Conservation (phyloP, 2,329 filamentous ascomycete genomes). For the Gliomastix tumulicola region DNA sequence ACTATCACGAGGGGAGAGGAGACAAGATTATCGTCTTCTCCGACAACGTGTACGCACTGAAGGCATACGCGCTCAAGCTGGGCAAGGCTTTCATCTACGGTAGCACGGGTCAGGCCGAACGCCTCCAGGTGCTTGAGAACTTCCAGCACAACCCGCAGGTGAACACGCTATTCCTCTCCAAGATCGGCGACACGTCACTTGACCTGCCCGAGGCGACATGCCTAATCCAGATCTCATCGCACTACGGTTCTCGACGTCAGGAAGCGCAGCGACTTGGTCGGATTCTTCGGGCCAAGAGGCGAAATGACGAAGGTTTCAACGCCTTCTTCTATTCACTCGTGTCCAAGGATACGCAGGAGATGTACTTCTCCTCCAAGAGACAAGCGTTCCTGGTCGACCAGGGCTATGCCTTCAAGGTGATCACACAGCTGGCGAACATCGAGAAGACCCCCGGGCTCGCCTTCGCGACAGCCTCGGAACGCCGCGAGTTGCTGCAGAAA, state of each 20-base stretch:
- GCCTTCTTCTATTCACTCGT: constrained; percentile 98
- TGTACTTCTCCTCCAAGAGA: constrained; percentile 94
- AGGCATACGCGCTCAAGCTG: constrained; percentile 72
- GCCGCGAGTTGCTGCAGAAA: constrained; percentile 79
- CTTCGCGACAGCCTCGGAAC: constrained; percentile 72
- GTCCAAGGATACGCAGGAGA: constrained; percentile 94
- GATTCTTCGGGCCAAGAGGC: constrained; percentile 87
- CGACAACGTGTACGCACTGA: constrained; percentile 84
- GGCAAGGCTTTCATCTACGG: constrained; percentile 83
- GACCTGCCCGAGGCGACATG: constrained; percentile 91
- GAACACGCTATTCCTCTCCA: constrained; percentile 87
- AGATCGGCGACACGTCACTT: constrained; percentile 90
- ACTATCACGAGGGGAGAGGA: constrained; percentile 84
- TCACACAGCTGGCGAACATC: constrained; percentile 89
- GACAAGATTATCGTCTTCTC: constrained; percentile 97
- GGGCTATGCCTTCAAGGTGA: constrained; percentile 98
- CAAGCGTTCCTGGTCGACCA: constrained; percentile 97
- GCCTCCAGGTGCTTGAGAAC: constrained; percentile 76
- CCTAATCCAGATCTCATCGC: constrained; percentile 89
- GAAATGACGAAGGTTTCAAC: constrained; percentile 98
- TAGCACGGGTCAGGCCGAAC: constrained; percentile 72
- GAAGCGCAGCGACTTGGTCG: constrained; percentile 87
- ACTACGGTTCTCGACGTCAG: constrained; percentile 89
- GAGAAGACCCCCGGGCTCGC: constrained; percentile 75
- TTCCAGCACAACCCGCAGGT: constrained; percentile 83